A percentile compares a stretch with the other conserved stretches of the same genome.
Conservation (phyloP, 1,284 basidiomycete species). For the Cutaneotrichosporon sp. region DNA sequence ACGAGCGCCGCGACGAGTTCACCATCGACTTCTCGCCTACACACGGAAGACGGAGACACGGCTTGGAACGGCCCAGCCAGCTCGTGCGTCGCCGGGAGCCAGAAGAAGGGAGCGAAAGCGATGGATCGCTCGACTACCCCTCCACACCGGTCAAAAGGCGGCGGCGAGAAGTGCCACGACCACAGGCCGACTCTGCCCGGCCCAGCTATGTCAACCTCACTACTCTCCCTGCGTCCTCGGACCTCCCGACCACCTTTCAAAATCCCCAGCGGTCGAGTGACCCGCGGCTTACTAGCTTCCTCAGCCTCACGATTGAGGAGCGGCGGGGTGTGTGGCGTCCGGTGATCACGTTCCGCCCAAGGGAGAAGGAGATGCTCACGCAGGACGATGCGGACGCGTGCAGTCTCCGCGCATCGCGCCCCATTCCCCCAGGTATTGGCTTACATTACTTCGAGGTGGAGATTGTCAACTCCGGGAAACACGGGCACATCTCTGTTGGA, state of each 20-base stretch:
- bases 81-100: neutral
- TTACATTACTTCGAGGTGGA: conserved; percentile 88
- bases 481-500: conserved; percentile 82
- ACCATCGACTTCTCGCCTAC: neutral
- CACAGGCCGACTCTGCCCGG: neutral
- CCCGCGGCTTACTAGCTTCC: conserved; percentile 6
- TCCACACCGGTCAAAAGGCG: conserved; percentile 1
- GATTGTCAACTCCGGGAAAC: conserved; percentile 55
- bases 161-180: neutral
- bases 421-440: conserved; percentile 74
- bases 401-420: conserved; percentile 65
- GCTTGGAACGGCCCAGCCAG: neutral
- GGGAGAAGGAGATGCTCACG: conserved; percentile 47
- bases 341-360: conserved; percentile 30
- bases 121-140: neutral
- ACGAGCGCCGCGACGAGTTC: neutral
- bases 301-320: conserved; percentile 5
- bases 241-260: conserved; percentile 10
- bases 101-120: neutral
- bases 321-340: conserved; percentile 11
- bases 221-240: conserved; percentile 8
- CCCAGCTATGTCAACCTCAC: conserved; percentile 51
- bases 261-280: neutral
- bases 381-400: conserved; percentile 66
- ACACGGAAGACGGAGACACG: neutral